A percentile compares a stretch with the other conserved stretches of the same genome.
These are phyloP conservation scores for Sporobolomyces phaffii DNA, from an alignment of 768 basidiomycete genomes.

Conservation along the genomic window DNA sequence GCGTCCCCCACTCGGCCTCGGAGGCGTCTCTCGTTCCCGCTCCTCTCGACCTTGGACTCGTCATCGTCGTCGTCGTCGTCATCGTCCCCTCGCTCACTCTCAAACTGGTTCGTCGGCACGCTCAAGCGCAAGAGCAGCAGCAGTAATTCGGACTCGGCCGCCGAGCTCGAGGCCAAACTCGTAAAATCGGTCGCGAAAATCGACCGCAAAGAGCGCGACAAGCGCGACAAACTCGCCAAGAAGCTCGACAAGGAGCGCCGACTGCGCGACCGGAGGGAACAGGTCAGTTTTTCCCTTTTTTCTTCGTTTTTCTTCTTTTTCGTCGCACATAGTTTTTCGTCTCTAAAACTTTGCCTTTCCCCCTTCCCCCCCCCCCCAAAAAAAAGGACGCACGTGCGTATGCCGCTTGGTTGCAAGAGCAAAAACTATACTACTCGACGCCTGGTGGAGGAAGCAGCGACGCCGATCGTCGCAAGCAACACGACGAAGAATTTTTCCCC, in stretches of 20 bases:
- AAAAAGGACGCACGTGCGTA: conserved; percentile 12
- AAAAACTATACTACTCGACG: background rate
- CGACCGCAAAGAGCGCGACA: conserved; percentile 4
- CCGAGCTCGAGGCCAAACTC: background rate
- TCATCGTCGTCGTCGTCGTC: background rate
- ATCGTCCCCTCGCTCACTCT: background rate
- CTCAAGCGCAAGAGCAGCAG: background rate
- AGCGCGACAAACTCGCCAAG: background rate
- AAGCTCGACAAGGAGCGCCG: conserved; percentile 4
- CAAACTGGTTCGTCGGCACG: background rate
- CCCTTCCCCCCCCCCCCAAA: no score
- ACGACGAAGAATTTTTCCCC: conserved; percentile 1
- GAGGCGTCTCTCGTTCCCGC: background rate
- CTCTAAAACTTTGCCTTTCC: no score
- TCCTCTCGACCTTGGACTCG: background rate
- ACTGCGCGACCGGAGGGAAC: background rate
- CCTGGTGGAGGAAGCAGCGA: background rate
- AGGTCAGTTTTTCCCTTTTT: background rate
- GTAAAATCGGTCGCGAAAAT: background rate
- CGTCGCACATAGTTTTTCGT: background rate
- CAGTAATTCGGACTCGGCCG: background rate
- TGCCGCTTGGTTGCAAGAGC: conserved; percentile 8
- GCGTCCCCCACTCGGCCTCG: conserved; percentile 10
- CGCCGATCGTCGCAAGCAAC: background rate
- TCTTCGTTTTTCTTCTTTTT: no score